Conservation (phyloP, 2,329 filamentous ascomycete species). For the Colletotrichum eremochloae region DNA sequence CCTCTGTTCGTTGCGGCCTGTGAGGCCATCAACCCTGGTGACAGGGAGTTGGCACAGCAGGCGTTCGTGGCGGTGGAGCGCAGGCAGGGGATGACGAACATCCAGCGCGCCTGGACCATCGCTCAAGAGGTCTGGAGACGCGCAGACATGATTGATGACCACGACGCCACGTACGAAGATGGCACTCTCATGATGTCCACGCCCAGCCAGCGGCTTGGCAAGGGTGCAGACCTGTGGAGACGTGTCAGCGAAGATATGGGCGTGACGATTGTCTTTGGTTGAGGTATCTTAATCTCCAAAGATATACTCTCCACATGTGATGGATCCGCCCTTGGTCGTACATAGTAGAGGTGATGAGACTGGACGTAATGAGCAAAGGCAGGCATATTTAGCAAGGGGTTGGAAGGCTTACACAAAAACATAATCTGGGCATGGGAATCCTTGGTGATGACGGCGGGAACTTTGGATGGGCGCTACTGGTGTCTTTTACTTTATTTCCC, state of each 20-base stretch:
- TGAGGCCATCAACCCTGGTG: constrained; percentile 64
- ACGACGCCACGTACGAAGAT: constrained; percentile 39
- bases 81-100: constrained; percentile 76
- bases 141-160: constrained; percentile 56
- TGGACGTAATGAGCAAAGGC: constrained; percentile 13
- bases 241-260: constrained; percentile 70
- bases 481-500: not conserved
- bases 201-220: constrained; percentile 36
- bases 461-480: constrained; percentile 16
- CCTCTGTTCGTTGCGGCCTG: constrained; percentile 74
- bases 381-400: constrained; percentile 6
- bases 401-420: constrained; percentile 33
- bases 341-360: constrained; percentile 6
- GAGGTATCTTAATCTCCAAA: constrained; percentile 43
- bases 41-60: constrained; percentile 64
- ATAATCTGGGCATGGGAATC: not conserved
- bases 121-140: constrained; percentile 73
- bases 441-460: not conserved
- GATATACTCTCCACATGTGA: not conserved
- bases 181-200: constrained; percentile 23
- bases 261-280: constrained; percentile 71
- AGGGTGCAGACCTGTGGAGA: constrained; percentile 64
- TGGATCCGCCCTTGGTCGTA: not conserved
- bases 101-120: constrained; percentile 71
- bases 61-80: constrained; percentile 67